These are phyloP conservation scores for Macrotyloma uniflorum DNA, from an alignment of 306 rosid species.

Conservation along the genomic window DNA sequence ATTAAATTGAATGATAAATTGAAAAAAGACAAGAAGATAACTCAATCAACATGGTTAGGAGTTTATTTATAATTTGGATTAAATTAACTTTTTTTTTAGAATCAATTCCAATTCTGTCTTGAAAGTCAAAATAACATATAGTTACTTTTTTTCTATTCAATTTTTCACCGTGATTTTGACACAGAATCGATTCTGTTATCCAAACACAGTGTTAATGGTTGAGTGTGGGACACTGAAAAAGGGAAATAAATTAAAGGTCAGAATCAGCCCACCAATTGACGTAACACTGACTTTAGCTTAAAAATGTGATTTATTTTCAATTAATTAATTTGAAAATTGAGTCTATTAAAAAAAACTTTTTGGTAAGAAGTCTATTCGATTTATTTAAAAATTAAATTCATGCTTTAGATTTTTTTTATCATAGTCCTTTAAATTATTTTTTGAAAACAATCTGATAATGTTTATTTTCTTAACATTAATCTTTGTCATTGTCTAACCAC, in stretches of 20 bases:
- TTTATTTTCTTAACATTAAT: neutral
- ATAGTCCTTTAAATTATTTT: neutral
- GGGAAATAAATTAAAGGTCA: neutral
- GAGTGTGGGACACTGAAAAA: constrained; percentile 7
- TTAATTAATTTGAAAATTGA: neutral
- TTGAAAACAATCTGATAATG: neutral
- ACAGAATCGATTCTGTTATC: neutral
- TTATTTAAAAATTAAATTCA: neutral
- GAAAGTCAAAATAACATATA: neutral
- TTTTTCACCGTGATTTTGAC: neutral
- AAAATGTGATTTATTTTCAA: neutral
- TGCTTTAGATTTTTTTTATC: neutral
- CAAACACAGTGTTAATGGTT: neutral
- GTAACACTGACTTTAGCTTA: neutral
- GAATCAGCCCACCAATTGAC: neutral
- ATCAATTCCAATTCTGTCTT: neutral
- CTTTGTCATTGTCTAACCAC: neutral
- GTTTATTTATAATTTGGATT: too few species aligned
- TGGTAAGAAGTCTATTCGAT: neutral
- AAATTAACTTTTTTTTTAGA: too few species aligned
- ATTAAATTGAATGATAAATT: too few species aligned
- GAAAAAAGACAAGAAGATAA: too few species aligned
- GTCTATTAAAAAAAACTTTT: neutral
- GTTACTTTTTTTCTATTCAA: neutral
- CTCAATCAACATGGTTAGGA: too few species aligned